These are phyloP conservation scores for Barnettozyma botsteinii DNA, from an alignment of 805 yeast species.

Conservation along the genomic window DNA sequence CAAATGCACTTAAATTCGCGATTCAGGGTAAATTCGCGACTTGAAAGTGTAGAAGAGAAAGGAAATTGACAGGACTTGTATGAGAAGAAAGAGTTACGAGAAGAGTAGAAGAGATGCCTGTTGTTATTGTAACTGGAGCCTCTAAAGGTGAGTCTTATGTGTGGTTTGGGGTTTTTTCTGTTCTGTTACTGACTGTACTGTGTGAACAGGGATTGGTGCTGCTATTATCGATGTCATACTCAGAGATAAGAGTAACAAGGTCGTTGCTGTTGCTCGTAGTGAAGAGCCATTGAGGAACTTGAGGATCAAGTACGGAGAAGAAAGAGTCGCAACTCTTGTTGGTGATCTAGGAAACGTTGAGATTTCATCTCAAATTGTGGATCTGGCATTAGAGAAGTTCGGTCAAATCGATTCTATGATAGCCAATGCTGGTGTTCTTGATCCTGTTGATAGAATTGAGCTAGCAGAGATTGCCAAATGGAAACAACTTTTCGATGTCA, in stretches of 20 bases:
- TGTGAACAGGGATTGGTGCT: conserved; percentile 64
- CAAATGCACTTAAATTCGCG: too few relatives aligned
- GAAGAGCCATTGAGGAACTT: conserved; percentile 40
- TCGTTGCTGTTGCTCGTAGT: conserved; percentile 73
- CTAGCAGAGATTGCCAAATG: conserved; percentile 50
- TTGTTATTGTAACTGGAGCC: conserved; percentile 54
- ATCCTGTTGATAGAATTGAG: conserved; percentile 61
- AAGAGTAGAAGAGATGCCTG: conserved; percentile 21
- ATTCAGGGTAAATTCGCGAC: conserved; percentile 2
- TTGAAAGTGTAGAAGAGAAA: too few relatives aligned
- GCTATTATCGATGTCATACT: conserved; percentile 55
- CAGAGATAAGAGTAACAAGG: conserved; percentile 31
- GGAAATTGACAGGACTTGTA: too few relatives aligned
- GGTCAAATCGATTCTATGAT: conserved; percentile 60
- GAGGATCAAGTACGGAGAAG: conserved; percentile 38
- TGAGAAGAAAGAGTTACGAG: too few relatives aligned
- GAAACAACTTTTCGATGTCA: conserved; percentile 64
- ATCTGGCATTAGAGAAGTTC: conserved; percentile 39
- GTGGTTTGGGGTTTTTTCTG: not conserved
- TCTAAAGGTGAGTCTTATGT: conserved; percentile 42
- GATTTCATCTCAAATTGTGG: conserved; percentile 35
- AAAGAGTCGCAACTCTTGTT: conserved; percentile 42
- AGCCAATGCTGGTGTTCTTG: conserved; percentile 80
- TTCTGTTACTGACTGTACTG: not conserved
- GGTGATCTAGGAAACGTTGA: conserved; percentile 55